Percentiles rank a stretch among this genome's conserved stretches.
Evolutionary conservation across 1,284 basidiomycete species (phyloP).

Genomic region (Cystobasidium pallidum): DNA sequence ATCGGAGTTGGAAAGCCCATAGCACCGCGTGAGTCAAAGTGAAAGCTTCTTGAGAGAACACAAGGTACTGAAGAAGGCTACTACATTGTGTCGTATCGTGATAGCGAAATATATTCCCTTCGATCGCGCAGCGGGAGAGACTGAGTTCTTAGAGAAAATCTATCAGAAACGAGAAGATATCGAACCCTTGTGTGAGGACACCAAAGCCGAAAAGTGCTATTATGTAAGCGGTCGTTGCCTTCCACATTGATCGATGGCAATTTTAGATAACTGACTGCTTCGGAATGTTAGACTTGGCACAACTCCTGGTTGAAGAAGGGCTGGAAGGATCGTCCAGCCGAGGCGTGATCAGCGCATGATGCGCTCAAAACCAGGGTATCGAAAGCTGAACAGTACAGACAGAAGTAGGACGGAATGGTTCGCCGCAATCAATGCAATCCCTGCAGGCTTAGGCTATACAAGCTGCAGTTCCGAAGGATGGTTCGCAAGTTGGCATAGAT

Average conservation of each 20-base stretch:
- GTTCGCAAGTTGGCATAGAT: too few relatives aligned
- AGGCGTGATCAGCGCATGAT: background rate
- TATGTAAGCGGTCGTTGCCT: slow-evolving; percentile 20
- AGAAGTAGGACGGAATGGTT: too few relatives aligned
- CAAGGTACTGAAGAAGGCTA: slow-evolving; percentile 24
- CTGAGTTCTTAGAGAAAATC: slow-evolving; percentile 41
- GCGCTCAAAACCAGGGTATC: too few relatives aligned
- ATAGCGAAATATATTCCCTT: slow-evolving; percentile 40
- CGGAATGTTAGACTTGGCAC: slow-evolving; percentile 35
- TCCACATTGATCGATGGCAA: background rate
- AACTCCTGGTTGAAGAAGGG: slow-evolving; percentile 42
- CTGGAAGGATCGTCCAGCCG: slow-evolving; percentile 38
- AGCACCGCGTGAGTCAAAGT: slow-evolving; percentile 33
- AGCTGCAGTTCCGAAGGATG: too few relatives aligned
- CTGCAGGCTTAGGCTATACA: too few relatives aligned
- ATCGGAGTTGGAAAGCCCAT: slow-evolving; percentile 30
- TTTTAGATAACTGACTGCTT: background rate
- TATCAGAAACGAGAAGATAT: slow-evolving; percentile 37
- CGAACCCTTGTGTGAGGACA: slow-evolving; percentile 41
- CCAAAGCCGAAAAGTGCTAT: slow-evolving; percentile 38
- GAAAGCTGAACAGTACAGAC: too few relatives aligned
- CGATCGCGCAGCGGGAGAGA: slow-evolving; percentile 38
- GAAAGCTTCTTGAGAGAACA: background rate
- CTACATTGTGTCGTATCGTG: too few relatives aligned
- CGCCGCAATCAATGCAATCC: too few relatives aligned